These are phyloP conservation scores for Furcasterigmium furcatum DNA, from an alignment of 2,329 filamentous ascomycete genomes.

Conservation along the genomic window DNA sequence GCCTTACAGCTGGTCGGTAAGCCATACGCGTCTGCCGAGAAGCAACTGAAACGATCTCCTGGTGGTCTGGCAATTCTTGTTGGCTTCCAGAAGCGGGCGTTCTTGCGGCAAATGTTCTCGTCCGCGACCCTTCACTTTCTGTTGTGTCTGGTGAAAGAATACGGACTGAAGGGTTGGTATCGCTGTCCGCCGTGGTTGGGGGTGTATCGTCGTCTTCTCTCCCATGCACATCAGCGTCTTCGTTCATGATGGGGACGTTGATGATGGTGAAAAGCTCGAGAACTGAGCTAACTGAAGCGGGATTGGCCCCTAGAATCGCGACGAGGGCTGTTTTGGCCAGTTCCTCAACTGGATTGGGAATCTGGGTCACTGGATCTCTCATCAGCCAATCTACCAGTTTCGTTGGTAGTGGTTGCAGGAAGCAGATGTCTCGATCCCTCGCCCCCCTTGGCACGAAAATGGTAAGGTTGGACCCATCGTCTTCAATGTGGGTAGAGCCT, in stretches of 20 bases:
- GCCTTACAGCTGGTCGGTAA: too few species aligned
- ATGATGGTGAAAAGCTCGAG: not conserved
- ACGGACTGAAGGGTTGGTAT: too few species aligned
- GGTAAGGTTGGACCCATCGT: conserved; percentile 13
- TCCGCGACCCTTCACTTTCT: too few species aligned
- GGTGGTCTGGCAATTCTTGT: too few species aligned
- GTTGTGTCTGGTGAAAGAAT: too few species aligned
- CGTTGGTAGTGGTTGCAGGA: conserved; percentile 18
- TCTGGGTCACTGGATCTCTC: conserved; percentile 16
- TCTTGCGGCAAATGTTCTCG: too few species aligned
- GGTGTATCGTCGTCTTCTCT: not conserved
- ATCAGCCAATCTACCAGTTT: conserved; percentile 30
- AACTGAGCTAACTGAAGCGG: not conserved
- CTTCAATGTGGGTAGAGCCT: conserved; percentile 24
- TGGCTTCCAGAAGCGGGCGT: too few species aligned
- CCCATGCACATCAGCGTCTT: not conserved
- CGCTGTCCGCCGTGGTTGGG: too few species aligned
- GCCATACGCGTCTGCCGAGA: too few species aligned
- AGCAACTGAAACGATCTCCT: too few species aligned
- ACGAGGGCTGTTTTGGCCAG: not conserved
- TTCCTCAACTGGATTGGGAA: not conserved
- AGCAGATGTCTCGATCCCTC: conserved; percentile 22
- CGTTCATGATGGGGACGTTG: not conserved
- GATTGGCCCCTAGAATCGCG: not conserved
- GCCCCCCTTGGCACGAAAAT: conserved; percentile 27